Base-by-base conservation (phyloP, 257 asterid species). In the Perilla frutescens region DNA sequence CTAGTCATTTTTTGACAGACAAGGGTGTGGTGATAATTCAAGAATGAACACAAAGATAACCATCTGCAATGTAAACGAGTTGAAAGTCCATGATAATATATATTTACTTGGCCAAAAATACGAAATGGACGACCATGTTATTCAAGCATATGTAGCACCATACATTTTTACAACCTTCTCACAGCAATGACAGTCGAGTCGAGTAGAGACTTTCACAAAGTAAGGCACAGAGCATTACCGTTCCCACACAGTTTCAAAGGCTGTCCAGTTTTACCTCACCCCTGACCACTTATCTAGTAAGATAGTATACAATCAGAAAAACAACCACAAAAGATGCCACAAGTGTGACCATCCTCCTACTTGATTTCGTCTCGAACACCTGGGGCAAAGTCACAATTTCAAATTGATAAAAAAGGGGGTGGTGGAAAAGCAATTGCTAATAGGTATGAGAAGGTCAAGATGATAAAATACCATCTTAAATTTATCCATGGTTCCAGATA, bases 331-430 rank as follows among this genome's bases (percentile, higher is more conserved):
- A 94, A 10, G 96, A 91, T 45, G 91, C 93, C 79, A 94, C 96
- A 6, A 94, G 96, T 2, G 96, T 82, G 58, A 78, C 72, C 97
- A 86, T 91, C 82, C 89, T 84, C 79, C 91, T 79, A 90, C 91
- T 88, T 73, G 99, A 94, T 81, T 94, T 94, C 41, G 96, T 88
- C 91, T 91, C 97, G 15, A 94, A 94, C 60, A 91, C 99, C 97
- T 94, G 85, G 13, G 67, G 56, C 71, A 15, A 43, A 74, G 54
- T 6, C 68, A 36, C 9, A 58, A 20, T 26, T 45, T 31, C 49
- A 74, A 20, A 68, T 41, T 20, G 26, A 20, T 20, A 20, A 20
- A 20, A 20, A 20, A 20, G 26, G 26, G 26, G 26, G 26, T 20
- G 26, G 26, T 20, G 26, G 26, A 20, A 20, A 55, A 36, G 4